Evolutionary conservation across 106 monocot genomes (phyloP).

Genomic region (Dioscorea dumetorum): DNA sequence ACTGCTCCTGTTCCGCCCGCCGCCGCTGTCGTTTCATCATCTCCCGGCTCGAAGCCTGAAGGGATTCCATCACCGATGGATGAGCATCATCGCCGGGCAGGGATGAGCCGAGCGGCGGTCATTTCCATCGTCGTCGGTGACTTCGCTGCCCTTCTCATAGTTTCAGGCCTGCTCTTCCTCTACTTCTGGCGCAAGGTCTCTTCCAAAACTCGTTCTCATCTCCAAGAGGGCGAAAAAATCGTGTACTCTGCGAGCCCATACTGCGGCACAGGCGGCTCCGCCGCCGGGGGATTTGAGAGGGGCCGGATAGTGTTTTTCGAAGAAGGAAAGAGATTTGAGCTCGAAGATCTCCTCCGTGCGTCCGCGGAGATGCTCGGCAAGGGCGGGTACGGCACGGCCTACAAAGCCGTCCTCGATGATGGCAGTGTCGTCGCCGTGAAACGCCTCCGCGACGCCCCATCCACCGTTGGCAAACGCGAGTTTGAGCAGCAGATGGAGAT

Average conservation of each 20-base stretch:
- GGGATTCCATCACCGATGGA: neutral
- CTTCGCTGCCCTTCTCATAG: neutral
- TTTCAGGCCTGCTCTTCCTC: neutral
- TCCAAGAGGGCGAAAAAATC: neutral
- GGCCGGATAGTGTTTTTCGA: constrained; percentile 64
- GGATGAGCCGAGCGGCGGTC: neutral
- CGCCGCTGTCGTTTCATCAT: neutral
- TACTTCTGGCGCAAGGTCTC: neutral
- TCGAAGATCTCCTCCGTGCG: constrained; percentile 85
- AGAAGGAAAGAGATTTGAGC: constrained; percentile 62
- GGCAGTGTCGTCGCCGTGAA: constrained; percentile 83
- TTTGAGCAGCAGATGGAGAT: constrained; percentile 64
- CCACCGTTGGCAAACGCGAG: constrained; percentile 43
- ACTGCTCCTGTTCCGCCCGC: neutral
- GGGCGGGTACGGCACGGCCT: constrained; percentile 72
- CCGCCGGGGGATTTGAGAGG: constrained; percentile 11
- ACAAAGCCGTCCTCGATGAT: constrained; percentile 84
- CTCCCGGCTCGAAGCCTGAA: neutral
- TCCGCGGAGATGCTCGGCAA: constrained; percentile 93
- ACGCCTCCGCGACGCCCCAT: constrained; percentile 74
- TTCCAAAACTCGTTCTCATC: neutral
- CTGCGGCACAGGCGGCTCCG: constrained; percentile 7
- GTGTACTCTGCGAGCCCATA: neutral
- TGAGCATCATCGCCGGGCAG: neutral
- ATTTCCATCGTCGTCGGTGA: neutral